Base-by-base conservation (phyloP, 2,329 filamentous ascomycete species). In the Talaromyces sp. region DNA sequence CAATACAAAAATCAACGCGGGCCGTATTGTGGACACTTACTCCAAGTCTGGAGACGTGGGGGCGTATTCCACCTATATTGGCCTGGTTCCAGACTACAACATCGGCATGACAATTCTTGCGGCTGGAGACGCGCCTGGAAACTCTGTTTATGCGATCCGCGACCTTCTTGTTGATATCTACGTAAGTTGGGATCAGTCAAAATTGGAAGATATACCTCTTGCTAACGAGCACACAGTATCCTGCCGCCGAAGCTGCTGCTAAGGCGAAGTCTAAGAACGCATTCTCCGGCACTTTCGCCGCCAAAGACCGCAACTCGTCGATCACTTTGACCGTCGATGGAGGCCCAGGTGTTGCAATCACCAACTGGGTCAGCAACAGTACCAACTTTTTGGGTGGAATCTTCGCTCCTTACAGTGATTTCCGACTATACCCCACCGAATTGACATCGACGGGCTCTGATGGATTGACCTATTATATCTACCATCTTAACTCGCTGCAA, bases 141-240 rank as follows among this genome's bases (percentile, higher is more conserved):
- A 22, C 25, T 30, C 39, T 4, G 44, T 57, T 19, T 51, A 42
- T 30, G 36, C 55, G 9, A 47, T 57, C n/a, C 39, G 55, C 11
- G 55, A 57, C 27, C 7, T 39, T 32, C n/a, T 57, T 49, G 55
- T 57, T 49, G 42, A 57, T 22, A 51, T 57, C 25, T 57, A 44
- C 22, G 55, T 57, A 49, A 57, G 39, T 57, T n/a, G 7, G 4
- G 17, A 49, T 17, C 25, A n/a, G 25, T 10, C 2, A 11, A 52
- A 28, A 13, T 9, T 52, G 5, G 9, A n/a, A 27, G 25, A 17
- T 30, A n/a, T 19, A 10, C 25, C 2, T 22, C 19, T 25, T 53
- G 15, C 49, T 53, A n/a, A 53, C 49, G 15, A 15, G 30, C 17
- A 19, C 5, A n/a, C n/a, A 57, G 39, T 57, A 57, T 32, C 55